phyloP scores from a whole-genome alignment of 306 rosid species.

The Ochetophila trinervis region DNA sequence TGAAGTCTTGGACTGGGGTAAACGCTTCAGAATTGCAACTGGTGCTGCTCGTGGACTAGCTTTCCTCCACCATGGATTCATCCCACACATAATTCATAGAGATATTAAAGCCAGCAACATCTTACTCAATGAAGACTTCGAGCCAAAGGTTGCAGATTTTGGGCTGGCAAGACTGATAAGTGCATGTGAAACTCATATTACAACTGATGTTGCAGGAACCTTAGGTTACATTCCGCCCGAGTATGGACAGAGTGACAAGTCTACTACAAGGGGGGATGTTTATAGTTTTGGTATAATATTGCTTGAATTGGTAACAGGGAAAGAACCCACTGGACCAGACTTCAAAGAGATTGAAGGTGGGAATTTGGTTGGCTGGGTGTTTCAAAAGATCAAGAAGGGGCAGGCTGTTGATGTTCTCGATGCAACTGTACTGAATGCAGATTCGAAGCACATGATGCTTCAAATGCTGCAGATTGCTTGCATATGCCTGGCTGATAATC shows the following conservation, averaged over 20 bases:
- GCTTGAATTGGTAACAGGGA: conserved; percentile 87
- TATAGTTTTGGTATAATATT: conserved; percentile 91
- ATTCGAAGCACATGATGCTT: conserved; percentile 80
- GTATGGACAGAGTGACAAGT: conserved; percentile 96
- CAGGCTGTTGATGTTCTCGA: conserved; percentile 81
- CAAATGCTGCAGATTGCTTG: conserved; percentile 75
- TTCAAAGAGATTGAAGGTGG: conserved; percentile 96
- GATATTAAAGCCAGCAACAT: conserved; percentile 94
- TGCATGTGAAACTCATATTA: conserved; percentile 91
- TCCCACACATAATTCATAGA: conserved; percentile 93
- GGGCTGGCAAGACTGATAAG: conserved; percentile 93
- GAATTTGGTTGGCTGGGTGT: conserved; percentile 92
- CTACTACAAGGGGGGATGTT: conserved; percentile 88
- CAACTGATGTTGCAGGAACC: conserved; percentile 94
- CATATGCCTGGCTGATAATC: conserved; percentile 80
- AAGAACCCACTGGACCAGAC: conserved; percentile 94
- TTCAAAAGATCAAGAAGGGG: conserved; percentile 71
- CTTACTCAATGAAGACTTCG: conserved; percentile 77
- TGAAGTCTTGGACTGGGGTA: conserved; percentile 80
- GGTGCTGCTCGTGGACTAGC: conserved; percentile 86
- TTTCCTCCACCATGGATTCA: conserved; percentile 90
- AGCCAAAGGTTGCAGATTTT: conserved; percentile 89
- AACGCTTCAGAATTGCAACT: conserved; percentile 63
- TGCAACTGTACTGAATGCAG: conserved; percentile 58
- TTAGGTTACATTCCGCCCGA: conserved; percentile 98